These are phyloP conservation scores for Phytophthora lateralis DNA, from an alignment of 352 stramenopile species.

Conservation along the genomic window DNA sequence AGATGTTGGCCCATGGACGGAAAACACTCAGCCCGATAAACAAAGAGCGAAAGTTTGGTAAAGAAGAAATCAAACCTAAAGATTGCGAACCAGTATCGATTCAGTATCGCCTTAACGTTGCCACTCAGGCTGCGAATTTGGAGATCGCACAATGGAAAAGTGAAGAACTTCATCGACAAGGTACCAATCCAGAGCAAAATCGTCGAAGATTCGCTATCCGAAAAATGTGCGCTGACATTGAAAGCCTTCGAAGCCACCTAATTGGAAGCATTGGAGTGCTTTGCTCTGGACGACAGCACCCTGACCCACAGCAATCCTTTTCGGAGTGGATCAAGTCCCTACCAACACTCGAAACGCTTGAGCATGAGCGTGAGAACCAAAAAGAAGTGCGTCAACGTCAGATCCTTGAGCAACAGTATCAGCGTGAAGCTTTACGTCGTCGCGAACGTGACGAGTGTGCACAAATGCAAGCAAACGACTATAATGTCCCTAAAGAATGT, in stretches of 20 bases:
- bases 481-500: constrained; percentile 38
- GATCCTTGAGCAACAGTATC: constrained; percentile 51
- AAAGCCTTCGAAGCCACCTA: constrained; percentile 43
- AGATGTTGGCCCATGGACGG: neutral
- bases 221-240: constrained; percentile 25
- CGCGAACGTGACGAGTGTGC: constrained; percentile 42
- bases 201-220: constrained; percentile 35
- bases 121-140: constrained; percentile 7
- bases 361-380: constrained; percentile 38
- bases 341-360: constrained; percentile 54
- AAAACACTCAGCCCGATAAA: constrained; percentile 15
- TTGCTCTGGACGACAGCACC: constrained; percentile 44
- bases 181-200: constrained; percentile 13
- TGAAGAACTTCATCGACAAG: neutral
- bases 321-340: constrained; percentile 61
- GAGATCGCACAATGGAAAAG: constrained; percentile 17
- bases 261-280: constrained; percentile 43
- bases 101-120: constrained; percentile 15
- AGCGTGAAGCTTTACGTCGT: constrained; percentile 44
- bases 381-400: constrained; percentile 48
- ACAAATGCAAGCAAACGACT: constrained; percentile 53
- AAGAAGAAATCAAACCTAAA: neutral
- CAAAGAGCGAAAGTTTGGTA: neutral
- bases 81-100: constrained; percentile 6
- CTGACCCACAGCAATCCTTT: constrained; percentile 47